Evolutionary conservation across 2,329 filamentous ascomycete genomes (phyloP), one percentile per base, ranked within the genome.

Genomic region (Aschersonia sp.): DNA sequence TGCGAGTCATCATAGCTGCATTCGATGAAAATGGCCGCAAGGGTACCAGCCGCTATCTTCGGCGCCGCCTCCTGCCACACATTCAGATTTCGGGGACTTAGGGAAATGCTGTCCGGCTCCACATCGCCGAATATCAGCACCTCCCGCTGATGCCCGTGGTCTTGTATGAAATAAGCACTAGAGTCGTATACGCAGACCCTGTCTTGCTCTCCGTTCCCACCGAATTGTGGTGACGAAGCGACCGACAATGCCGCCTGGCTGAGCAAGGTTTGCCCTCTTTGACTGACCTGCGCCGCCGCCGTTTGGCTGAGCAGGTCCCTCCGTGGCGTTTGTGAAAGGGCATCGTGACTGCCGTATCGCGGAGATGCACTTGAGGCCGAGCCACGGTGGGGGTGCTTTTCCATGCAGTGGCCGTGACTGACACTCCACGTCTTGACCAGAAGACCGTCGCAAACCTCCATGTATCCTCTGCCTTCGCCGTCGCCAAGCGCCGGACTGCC

Each of bases 61-160:
- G 83, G 83, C 0, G 89, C 90, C 0, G 90, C 90, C 58, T 92
- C 85, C 53, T 79, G 75, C 92, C 92, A 98, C 11, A 98, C 79
- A 11, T 72, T 70, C n/a, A 74, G 67, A 54, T 92, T 97, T 30
- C 89, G 80, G 1, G 90, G 88, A 1, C 78, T 83, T 2, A 90
- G 65, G 0, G 87, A 94, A 30, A 97, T 66, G 7, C 80, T 83
- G 63, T 98, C 92, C 1, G 92, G 88, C 59, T 98, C 92, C 39
- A 97, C 86, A 54, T 98, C 92, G 14, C 92, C 92, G 60, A 95
- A 97, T 45, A 98, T 85, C 50, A 98, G 76, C 3, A 97, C 77
- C 64, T 98, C 90, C 32, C 76, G 75, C 1, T 77, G 76, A 0
- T 79, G 84, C 1, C 67, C 61, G 35, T 82, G 70, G 50, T 92